Evolutionary conservation across 2,329 filamentous ascomycete genomes (phyloP), one percentile per base, ranked within the genome.

Genomic region (Fusarium heterosporum): DNA sequence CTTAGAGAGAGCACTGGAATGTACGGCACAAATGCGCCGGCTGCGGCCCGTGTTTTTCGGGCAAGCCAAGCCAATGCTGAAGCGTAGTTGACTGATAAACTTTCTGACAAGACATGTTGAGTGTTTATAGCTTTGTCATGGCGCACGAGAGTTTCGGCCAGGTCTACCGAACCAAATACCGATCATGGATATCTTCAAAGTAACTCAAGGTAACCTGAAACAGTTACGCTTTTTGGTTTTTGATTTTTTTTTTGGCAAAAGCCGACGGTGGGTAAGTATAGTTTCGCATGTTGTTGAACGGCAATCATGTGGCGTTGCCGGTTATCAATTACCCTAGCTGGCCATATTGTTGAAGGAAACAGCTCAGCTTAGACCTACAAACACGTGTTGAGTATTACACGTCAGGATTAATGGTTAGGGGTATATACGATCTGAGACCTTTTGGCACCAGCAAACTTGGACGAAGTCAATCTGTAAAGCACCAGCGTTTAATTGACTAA

Each of bases 201-300:
- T 26, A 43, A 39, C 28, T 26, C 42, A 40, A 45, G 45, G 60
- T 50, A 64, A 61, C 64, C 64, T 68, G 64, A 67, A 68, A 68
- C 64, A 59, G 67, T 64, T 64, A 66, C 58, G 47, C 22, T 22
- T 22, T 22, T 22, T 22, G 22, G 22, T 22, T 22, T 22, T 22
- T 22, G 22, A 22, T 54, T 42, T 47, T 22, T 51, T 38, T 25
- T 55, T 29, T 46, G 30, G 26, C 6, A 8, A 26, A 19, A 22
- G 49, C 42, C n/a, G 42, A 47, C 43, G 62, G 49, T n/a, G 49
- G n/a, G n/a, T 36, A 4, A 36, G n/a, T n/a, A 36, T 16, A 36
- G 34, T 36, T 36, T 36, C 16, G 34, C 34, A 36, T n/a, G n/a
- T 36, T 36, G 16, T 36, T 36, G 16, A n/a, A 10, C n/a, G n/a